Percentiles rank a stretch among this genome's conserved stretches.
Conservation (phyloP, 164 flowering plant genomes). For the Aristolochia californica region DNA sequence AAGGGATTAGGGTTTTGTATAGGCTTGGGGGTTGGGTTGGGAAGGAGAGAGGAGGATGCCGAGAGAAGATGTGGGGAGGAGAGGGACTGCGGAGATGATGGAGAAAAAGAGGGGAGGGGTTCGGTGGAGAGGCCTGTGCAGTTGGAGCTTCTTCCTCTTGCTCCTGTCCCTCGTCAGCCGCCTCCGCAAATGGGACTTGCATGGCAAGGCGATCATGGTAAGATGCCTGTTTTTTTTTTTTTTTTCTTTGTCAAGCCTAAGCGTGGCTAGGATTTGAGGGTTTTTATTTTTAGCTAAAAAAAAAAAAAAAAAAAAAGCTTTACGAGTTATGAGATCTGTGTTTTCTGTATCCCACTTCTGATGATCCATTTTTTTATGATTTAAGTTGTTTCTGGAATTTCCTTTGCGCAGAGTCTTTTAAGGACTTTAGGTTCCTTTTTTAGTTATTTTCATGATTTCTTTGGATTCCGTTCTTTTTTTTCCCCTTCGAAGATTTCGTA, state of each 20-base stretch:
- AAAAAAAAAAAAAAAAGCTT: neutral
- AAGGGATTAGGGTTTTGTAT: slow-evolving; percentile 34
- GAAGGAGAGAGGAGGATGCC: slow-evolving; percentile 3
- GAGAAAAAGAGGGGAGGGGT: slow-evolving; percentile 7
- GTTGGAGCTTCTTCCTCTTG: slow-evolving; percentile 43
- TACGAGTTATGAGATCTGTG: neutral
- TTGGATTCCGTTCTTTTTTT: too few relatives aligned
- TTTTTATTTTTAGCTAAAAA: neutral
- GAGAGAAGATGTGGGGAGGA: neutral
- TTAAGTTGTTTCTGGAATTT: neutral
- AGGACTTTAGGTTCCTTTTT: too few relatives aligned
- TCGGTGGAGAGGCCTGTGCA: slow-evolving; percentile 33
- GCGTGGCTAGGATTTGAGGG: neutral
- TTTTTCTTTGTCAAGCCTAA: neutral
- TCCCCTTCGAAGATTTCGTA: too few relatives aligned
- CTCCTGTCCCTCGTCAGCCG: slow-evolving; percentile 27
- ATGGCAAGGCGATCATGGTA: slow-evolving; percentile 34
- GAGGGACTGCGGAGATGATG: slow-evolving; percentile 2
- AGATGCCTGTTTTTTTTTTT: neutral
- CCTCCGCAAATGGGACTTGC: slow-evolving; percentile 14
- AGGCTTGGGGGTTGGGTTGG: slow-evolving; percentile 23
- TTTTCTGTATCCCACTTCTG: neutral
- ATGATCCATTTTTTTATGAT: neutral
- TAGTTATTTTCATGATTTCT: too few relatives aligned
- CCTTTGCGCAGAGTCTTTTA: too few relatives aligned